Evolutionary conservation across 345 rosid genomes (phyloP).

Genomic region (Adansonia digitata): DNA sequence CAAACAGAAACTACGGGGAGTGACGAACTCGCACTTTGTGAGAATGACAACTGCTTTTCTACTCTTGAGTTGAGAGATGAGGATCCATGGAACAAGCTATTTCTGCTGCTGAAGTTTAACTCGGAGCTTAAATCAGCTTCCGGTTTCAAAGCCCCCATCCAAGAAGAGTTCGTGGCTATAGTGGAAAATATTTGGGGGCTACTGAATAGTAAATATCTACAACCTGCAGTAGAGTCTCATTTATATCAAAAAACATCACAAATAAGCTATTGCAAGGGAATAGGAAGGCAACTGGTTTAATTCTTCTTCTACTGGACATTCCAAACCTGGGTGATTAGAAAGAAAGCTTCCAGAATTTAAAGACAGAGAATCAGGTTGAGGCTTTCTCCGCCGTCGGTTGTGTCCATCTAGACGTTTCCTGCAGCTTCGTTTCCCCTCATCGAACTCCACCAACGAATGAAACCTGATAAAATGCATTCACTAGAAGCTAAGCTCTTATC

Average conservation of each 20-base stretch:
- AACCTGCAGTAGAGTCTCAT: conserved; percentile 28
- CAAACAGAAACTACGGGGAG: conserved; percentile 27
- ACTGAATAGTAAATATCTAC: conserved; percentile 40
- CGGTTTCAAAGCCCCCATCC: conserved; percentile 35
- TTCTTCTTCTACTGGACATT: too few species aligned
- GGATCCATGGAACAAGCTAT: conserved; percentile 28
- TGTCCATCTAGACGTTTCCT: conserved; percentile 80
- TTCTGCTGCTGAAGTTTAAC: conserved; percentile 32
- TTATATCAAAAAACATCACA: conserved; percentile 1
- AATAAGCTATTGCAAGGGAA: not conserved
- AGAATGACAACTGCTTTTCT: conserved; percentile 43
- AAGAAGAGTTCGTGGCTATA: conserved; percentile 25
- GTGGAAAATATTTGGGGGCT: conserved; percentile 36
- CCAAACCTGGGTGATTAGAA: conserved; percentile 45
- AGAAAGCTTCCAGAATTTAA: conserved; percentile 38
- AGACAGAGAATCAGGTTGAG: conserved; percentile 48
- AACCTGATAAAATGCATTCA: conserved; percentile 35
- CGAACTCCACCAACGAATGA: conserved; percentile 71
- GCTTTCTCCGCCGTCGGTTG: conserved; percentile 66
- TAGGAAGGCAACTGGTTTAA: not conserved
- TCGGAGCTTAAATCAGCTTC: conserved; percentile 31
- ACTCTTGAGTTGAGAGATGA: conserved; percentile 27
- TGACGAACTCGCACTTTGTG: conserved; percentile 26
- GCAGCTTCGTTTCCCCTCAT: conserved; percentile 76
- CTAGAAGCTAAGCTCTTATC: not conserved